Evolutionary conservation across 192 early-diverging fungal species (phyloP).

Genomic region (Mortierella claussenii): DNA sequence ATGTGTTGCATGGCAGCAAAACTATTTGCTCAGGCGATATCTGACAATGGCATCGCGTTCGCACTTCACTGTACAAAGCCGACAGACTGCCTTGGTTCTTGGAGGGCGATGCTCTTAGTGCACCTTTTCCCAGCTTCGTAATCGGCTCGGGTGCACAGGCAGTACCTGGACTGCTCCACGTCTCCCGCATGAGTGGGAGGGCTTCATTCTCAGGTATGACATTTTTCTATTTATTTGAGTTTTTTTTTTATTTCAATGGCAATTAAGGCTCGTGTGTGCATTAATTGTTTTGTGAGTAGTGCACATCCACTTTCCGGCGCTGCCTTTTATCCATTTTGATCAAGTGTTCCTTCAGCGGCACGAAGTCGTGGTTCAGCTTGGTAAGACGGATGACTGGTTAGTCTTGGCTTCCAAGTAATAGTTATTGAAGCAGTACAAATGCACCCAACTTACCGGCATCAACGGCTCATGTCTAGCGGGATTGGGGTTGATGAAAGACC

Average conservation of each 20-base stretch:
- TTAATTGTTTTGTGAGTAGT: conserved; percentile 2
- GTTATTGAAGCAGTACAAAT: too few relatives aligned
- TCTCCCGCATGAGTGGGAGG: conserved; percentile 44
- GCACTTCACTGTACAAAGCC: conserved; percentile 5
- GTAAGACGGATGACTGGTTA: conserved; percentile 2
- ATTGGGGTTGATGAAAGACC: conserved; percentile 52
- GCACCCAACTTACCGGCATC: too few relatives aligned
- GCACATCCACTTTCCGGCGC: conserved; percentile 42
- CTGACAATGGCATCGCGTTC: too few relatives aligned
- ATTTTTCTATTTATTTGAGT: not conserved
- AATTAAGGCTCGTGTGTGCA: not conserved
- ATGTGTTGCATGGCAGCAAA: too few relatives aligned
- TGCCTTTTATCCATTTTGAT: conserved; percentile 51
- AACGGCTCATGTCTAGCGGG: too few relatives aligned
- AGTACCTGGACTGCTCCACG: conserved; percentile 33
- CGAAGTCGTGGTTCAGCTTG: conserved; percentile 42
- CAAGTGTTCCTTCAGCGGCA: conserved; percentile 44
- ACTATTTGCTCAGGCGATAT: too few relatives aligned
- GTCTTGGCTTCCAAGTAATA: not conserved
- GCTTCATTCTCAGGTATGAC: conserved; percentile 38
- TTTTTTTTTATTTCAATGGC: not conserved
- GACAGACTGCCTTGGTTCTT: conserved; percentile 48
- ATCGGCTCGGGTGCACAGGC: conserved; percentile 32
- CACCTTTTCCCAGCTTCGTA: conserved; percentile 39
- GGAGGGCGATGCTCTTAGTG: conserved; percentile 24